Evolutionary conservation across 768 basidiomycete genomes (phyloP), one percentile per base, ranked within the genome.

Genomic region (Boletus sensibilis): DNA sequence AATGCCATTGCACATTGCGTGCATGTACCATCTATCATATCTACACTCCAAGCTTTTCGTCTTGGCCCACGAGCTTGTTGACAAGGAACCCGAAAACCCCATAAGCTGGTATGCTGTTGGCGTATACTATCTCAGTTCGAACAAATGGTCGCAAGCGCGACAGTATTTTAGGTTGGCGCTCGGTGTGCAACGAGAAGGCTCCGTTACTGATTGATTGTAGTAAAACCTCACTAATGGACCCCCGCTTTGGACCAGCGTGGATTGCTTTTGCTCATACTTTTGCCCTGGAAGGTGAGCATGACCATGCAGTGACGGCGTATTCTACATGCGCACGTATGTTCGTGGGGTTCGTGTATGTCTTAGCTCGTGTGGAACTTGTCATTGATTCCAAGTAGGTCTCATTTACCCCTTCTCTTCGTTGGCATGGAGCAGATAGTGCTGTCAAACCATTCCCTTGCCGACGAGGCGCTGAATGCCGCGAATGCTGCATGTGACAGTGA

Each of bases 101-200:
- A 83, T 92, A 51, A 95, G 92, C 63, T 99, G 97, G 97, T 99
- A 98, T 72, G 93, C 97, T 5, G 97, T 98, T 23, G 97, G 95
- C 0, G 85, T 98, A 21, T 99, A 95, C 91, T 98, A 99, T 73
- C 82, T 96, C 53, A 83, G 87, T 33, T 84, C 85, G 29, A 82
- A 83, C 49, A 92, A 95, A 66, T 99, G 91, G 89, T 77, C 86
- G 12, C 92, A 96, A 64, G 93, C 95, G 3, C 78, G 96, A 63
- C 87, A 95, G 61, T 98, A 95, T 68, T 96, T 98, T 70, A 96
- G 94, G 94, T 93, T 54, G 45, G 79, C 57, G 10, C n/a, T 34
- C 5, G 4, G n/a, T 35, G 9, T 43, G n/a, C 25, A 38, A 11
- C 20, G 39, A 39, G 16, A 37, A 50, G 52, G 29, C 38, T 40